A percentile compares a stretch with the other conserved stretches of the same genome.
Conservation (phyloP, 495 filamentous ascomycete species). For the Coniosporium apollinis region DNA sequence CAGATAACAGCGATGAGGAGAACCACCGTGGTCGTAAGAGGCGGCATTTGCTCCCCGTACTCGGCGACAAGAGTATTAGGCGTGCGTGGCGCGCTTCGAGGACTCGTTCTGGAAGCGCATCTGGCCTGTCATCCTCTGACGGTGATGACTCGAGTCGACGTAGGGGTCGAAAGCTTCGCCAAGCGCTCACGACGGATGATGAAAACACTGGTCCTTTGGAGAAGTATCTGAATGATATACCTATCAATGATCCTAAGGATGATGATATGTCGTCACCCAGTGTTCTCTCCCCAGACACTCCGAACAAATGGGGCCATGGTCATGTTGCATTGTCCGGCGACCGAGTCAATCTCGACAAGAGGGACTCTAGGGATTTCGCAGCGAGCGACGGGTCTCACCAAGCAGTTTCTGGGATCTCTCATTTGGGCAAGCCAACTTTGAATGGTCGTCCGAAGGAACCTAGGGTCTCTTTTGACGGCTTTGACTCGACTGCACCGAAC, state of each 20-base stretch:
- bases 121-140: constrained; percentile 11
- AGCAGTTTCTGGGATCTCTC: neutral
- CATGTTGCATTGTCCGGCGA: too few relatives aligned
- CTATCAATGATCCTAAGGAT: constrained; percentile 20
- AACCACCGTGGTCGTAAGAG: constrained; percentile 9
- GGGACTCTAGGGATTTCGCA: constrained; percentile 14
- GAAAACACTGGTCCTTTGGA: constrained; percentile 39
- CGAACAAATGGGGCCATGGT: too few relatives aligned
- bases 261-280: constrained; percentile 3
- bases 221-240: constrained; percentile 51
- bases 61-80: constrained; percentile 9
- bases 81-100: constrained; percentile 6
- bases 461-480: constrained; percentile 14
- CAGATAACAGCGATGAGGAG: constrained; percentile 20
- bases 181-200: constrained; percentile 5
- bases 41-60: constrained; percentile 8
- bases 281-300: too few relatives aligned
- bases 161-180: neutral
- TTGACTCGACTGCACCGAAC: constrained; percentile 15
- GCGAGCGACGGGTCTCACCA: neutral
- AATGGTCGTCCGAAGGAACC: constrained; percentile 2
- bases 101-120: constrained; percentile 1
- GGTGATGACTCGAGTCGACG: neutral
- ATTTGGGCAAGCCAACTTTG: neutral
- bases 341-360: constrained; percentile 22